Base-by-base conservation (phyloP, 2,329 filamentous ascomycete species). In the Clarireedia hainanense region DNA sequence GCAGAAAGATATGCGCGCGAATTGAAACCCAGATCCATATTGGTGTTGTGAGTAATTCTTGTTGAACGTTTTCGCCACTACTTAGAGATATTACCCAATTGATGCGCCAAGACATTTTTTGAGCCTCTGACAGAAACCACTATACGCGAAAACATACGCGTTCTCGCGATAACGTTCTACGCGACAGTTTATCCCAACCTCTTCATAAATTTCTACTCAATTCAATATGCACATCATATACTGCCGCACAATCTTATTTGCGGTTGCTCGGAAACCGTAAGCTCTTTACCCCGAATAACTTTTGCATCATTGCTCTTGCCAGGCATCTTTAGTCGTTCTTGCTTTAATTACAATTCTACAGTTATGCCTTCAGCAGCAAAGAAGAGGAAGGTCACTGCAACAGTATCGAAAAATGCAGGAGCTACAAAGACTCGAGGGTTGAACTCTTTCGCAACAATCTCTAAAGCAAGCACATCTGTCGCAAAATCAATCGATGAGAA, bases 381-480 rank as follows among this genome's bases (percentile, higher is more conserved):
- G 50, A 64, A 61, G 55, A 57, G 63, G 58, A 69, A 67, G 62
- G 53, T 69, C 43, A 20, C 57, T 34, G 55, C 60, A 39, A 53
- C 62, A 6, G 54, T 52, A 5, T 26, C 60, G 34, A 60, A 37
- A 52, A 61, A 43, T 37, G 55, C 57, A 27, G 20, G 56, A 46
- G 56, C 61, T 24, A 54, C 36, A 24, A 59, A 47, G 36, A 48
- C 58, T 47, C 50, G 69, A 64, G 60, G 60, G n/a, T 73, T 77
- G 47, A 70, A 72, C 60, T 67, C 66, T 56, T 77, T 76, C 60
- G 68, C 73, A 57, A 72, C 69, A 61, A 65, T 75, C 56, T 72
- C 71, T 47, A 76, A 77, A 61, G 69, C 73, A 40, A 59, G 54
- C 55, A 69, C 67, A 14, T 69, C 67, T 17, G 53, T 62, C 49